Evolutionary conservation across 2,329 filamentous ascomycete species (phyloP).

Genomic region (Neofusicoccum cordaticola): DNA sequence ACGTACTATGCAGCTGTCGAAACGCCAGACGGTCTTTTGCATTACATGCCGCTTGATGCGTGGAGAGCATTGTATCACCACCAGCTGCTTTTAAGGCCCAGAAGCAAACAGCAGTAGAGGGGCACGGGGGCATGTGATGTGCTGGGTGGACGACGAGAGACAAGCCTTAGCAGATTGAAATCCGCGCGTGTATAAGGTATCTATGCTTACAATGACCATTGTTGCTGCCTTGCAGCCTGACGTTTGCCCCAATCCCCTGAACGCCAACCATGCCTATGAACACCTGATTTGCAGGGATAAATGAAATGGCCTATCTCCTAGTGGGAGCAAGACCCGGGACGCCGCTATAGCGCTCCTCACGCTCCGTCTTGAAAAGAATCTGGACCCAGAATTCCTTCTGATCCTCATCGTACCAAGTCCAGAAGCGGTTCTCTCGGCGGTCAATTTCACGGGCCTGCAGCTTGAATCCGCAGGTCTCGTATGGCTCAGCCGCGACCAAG

Average conservation of each 20-base stretch:
- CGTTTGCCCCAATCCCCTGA: not conserved
- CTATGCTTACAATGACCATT: conserved; percentile 15
- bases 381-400: conserved; percentile 97
- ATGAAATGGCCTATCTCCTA: conserved; percentile 13
- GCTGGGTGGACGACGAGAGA: not conserved
- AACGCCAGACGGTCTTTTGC: conserved; percentile 11
- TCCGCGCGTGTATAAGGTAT: conserved; percentile 14
- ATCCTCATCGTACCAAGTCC: conserved; percentile 93
- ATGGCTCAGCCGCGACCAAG: conserved; percentile 91
- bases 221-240: conserved; percentile 3
- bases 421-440: conserved; percentile 81
- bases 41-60: conserved; percentile 3
- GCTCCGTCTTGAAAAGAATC: conserved; percentile 96
- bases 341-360: conserved; percentile 80
- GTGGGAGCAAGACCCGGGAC: conserved; percentile 61
- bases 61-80: not conserved
- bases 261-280: conserved; percentile 11
- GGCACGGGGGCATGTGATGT: not conserved
- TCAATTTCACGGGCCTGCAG: conserved; percentile 91
- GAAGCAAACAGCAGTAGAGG: not conserved
- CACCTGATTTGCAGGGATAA: not conserved
- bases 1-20: conserved; percentile 14
- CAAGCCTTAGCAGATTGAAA: not conserved
- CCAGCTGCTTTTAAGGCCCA: not conserved
- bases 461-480: conserved; percentile 97